Conservation (phyloP, 176 grass and related monocot species). For the Oryza glumipatula region DNA sequence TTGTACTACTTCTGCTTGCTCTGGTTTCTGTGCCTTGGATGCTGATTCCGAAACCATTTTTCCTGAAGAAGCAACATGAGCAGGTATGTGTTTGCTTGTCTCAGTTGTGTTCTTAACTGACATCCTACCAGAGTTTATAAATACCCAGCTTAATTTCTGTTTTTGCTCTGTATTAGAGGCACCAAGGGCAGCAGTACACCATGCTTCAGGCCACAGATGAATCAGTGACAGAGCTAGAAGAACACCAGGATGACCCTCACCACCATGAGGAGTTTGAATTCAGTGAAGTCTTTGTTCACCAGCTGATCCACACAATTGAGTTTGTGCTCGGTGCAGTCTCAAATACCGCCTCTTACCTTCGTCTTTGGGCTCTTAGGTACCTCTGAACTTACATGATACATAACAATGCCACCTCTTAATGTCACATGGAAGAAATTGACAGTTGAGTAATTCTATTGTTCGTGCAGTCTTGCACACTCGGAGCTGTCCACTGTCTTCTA, state of each 20-base stretch:
- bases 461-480: constrained; percentile 88
- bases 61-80: constrained; percentile 82
- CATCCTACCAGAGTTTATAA: not conserved
- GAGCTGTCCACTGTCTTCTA: constrained; percentile 93
- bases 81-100: constrained; percentile 47
- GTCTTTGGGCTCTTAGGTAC: constrained; percentile 98
- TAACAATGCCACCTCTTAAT: not conserved
- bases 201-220: constrained; percentile 70
- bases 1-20: constrained; percentile 85
- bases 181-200: constrained; percentile 68
- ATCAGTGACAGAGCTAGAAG: constrained; percentile 60
- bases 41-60: constrained; percentile 85
- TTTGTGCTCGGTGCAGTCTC: constrained; percentile 98
- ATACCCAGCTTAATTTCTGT: constrained; percentile 4
- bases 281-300: constrained; percentile 89
- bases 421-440: not conserved
- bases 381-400: not conserved
- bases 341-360: constrained; percentile 97
- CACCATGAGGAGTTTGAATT: constrained; percentile 86
- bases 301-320: constrained; percentile 95
- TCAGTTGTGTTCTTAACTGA: not conserved
- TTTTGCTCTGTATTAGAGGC: constrained; percentile 56
- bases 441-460: not conserved
- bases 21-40: constrained; percentile 97
- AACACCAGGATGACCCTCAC: constrained; percentile 51